Percentiles rank a stretch among this genome's conserved stretches.
These are phyloP conservation scores for Phyllostachys edulis DNA, from an alignment of 176 grass and related monocot genomes.

Conservation along the genomic window DNA sequence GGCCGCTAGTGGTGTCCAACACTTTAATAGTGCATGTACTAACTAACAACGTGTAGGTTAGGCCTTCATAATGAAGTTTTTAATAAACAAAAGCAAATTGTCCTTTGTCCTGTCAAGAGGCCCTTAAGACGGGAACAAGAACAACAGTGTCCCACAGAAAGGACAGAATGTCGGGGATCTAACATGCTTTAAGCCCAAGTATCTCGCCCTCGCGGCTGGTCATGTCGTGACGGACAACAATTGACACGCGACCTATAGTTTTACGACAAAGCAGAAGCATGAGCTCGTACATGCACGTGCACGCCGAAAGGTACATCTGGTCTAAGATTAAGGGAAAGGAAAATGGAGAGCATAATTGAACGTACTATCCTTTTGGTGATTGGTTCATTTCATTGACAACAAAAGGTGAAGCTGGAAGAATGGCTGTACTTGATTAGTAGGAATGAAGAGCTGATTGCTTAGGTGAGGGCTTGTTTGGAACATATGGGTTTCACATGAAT, in stretches of 20 bases:
- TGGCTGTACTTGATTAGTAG: neutral
- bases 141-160: neutral
- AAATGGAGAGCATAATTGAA: neutral
- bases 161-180: neutral
- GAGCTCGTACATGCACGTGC: conserved; percentile 23
- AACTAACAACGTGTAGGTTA: neutral
- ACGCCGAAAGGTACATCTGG: neutral
- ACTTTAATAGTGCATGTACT: neutral
- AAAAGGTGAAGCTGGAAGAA: too few relatives aligned
- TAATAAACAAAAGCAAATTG: neutral
- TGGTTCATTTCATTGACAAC: too few relatives aligned
- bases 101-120: neutral
- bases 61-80: neutral
- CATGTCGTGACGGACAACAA: conserved; percentile 11
- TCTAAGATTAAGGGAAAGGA: neutral
- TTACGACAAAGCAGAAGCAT: neutral
- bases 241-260: neutral
- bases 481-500: too few relatives aligned
- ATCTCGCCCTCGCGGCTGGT: neutral
- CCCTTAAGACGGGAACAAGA: neutral
- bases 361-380: too few relatives aligned
- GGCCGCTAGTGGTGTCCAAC: too few relatives aligned
- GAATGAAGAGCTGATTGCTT: neutral
- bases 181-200: neutral
- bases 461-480: too few relatives aligned